Conservation (phyloP, 2,329 filamentous ascomycete species). For the Erysiphe pulchra region DNA sequence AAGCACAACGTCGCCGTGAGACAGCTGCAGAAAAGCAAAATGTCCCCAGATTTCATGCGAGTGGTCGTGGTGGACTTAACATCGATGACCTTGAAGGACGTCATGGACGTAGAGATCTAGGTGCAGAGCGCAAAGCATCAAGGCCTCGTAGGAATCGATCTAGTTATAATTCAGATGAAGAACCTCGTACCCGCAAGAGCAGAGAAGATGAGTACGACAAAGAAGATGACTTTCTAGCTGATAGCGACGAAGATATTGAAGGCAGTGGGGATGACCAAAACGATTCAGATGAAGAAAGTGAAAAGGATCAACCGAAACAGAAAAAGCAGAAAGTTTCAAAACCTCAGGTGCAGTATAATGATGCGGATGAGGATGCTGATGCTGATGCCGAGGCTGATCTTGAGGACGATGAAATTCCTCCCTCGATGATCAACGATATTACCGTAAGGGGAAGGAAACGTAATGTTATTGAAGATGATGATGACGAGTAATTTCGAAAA, state of each 20-base stretch:
- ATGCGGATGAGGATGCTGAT: constrained; percentile 25
- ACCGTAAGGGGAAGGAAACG: constrained; percentile 21
- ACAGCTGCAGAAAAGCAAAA: constrained; percentile 34
- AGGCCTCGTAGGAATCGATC: constrained; percentile 27
- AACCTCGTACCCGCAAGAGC: constrained; percentile 30
- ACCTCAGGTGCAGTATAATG: constrained; percentile 19
- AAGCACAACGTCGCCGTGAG: constrained; percentile 38
- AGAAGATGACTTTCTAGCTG: constrained; percentile 55
- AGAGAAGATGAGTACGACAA: constrained; percentile 54
- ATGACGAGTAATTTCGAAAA: constrained; percentile 15
- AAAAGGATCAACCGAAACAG: constrained; percentile 9
- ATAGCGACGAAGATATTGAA: constrained; percentile 44
- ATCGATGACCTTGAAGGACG: constrained; percentile 44
- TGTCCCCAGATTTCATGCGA: constrained; percentile 15
- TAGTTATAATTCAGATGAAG: constrained; percentile 58
- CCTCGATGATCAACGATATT: constrained; percentile 15
- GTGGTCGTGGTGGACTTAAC: constrained; percentile 30
- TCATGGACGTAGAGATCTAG: constrained; percentile 21
- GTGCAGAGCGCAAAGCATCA: constrained; percentile 26
- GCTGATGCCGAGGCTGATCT: constrained; percentile 27
- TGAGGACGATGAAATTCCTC: constrained; percentile 21
- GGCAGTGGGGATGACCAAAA: constrained; percentile 23
- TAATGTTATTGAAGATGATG: constrained; percentile 34
- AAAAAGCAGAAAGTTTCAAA: constrained; percentile 14
- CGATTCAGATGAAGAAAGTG: constrained; percentile 22